Percentiles rank a stretch among this genome's conserved stretches.
phyloP scores from a whole-genome alignment of 176 grass and related monocot species.

The Pharus latifolius region DNA sequence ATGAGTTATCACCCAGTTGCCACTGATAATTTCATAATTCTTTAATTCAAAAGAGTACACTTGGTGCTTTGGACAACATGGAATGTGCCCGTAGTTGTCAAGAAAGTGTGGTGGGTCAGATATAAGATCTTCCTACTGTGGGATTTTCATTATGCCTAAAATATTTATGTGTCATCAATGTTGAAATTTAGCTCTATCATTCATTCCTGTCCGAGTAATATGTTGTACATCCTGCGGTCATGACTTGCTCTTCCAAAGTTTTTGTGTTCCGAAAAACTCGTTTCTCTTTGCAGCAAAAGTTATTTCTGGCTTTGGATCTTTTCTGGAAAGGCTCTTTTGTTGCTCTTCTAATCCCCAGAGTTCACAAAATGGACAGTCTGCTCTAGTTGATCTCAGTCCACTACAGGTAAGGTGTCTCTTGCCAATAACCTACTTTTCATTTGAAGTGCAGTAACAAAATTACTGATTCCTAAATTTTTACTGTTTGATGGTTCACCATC shows the following conservation, averaged over 20 bases:
- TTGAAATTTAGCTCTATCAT: neutral
- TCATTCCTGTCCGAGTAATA: neutral
- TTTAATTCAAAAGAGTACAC: no score
- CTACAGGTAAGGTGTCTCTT: constrained; percentile 32
- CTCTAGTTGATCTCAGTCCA: constrained; percentile 36
- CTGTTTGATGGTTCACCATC: no score
- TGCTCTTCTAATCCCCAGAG: constrained; percentile 12
- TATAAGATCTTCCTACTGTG: neutral
- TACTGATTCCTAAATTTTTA: no score
- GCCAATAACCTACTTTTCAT: neutral
- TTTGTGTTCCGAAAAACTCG: neutral
- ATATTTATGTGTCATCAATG: neutral
- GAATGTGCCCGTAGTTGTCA: neutral
- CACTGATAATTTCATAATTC: neutral
- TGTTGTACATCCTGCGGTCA: neutral
- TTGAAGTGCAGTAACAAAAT: no score
- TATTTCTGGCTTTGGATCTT: constrained; percentile 35
- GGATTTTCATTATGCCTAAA: neutral
- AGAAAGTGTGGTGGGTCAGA: neutral
- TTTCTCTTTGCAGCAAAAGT: constrained; percentile 38
- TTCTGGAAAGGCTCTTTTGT: constrained; percentile 34
- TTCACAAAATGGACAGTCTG: constrained; percentile 21
- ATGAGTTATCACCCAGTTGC: neutral
- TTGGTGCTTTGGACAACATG: neutral
- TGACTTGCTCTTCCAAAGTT: neutral